Evolutionary conservation across 441 rosid genomes (phyloP).

Genomic region (Pelargonium fulgidum): DNA sequence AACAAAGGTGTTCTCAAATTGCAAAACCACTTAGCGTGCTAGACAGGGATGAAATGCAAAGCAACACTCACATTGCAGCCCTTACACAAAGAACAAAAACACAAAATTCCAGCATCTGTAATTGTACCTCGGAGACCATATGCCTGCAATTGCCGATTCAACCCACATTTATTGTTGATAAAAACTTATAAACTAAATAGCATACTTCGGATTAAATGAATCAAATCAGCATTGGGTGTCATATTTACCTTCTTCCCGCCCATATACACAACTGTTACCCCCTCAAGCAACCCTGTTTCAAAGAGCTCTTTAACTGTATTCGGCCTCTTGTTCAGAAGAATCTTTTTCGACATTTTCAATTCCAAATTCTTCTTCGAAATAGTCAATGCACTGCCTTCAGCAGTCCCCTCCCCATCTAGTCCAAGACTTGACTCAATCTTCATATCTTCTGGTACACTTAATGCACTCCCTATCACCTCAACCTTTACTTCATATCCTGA

Average conservation of each 20-base stretch:
- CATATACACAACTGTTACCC: constrained; percentile 82
- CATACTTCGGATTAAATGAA: background rate
- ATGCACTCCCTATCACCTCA: constrained; percentile 36
- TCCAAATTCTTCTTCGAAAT: constrained; percentile 43
- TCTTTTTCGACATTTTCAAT: constrained; percentile 52
- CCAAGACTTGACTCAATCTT: constrained; percentile 24
- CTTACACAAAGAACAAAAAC: constrained; percentile 77
- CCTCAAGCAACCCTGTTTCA: constrained; percentile 93
- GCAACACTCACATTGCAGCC: constrained; percentile 61
- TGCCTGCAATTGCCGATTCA: constrained; percentile 48
- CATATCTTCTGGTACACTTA: constrained; percentile 28
- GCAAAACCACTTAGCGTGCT: constrained; percentile 19
- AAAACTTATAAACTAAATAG: background rate
- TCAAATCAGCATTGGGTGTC: constrained; percentile 11
- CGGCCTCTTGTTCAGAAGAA: constrained; percentile 50
- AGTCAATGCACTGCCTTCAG: constrained; percentile 38
- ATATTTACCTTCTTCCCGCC: constrained; percentile 71
- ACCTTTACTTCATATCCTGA: constrained; percentile 30
- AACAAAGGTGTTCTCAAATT: constrained; percentile 18
- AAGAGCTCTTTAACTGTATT: constrained; percentile 86
- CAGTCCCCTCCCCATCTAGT: constrained; percentile 47
- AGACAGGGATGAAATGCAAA: constrained; percentile 21
- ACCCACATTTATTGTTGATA: constrained; percentile 11
- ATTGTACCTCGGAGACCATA: constrained; percentile 83
- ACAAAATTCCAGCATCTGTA: constrained; percentile 84